Evolutionary conservation across 352 stramenopile species (phyloP), one percentile per base, ranked within the genome.

Genomic region (Thraustochytrium sp.): DNA sequence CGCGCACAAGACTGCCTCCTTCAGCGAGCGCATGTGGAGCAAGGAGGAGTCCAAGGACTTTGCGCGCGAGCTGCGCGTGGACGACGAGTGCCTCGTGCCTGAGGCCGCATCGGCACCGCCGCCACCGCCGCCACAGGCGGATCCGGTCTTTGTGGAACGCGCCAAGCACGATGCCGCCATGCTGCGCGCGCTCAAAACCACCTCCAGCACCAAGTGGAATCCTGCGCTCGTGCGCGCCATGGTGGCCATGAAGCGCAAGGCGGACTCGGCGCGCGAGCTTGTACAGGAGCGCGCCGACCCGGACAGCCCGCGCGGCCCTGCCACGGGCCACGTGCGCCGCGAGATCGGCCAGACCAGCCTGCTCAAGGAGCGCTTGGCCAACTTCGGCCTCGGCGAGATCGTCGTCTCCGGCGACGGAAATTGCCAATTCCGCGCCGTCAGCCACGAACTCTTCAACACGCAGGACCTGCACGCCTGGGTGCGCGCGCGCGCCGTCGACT

Each of bases 391-490:
- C n/a, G 84, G 90, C 80, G 87, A 94, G 31, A 37, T 82, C 13
- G 83, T 89, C 64, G 92, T 98, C 56, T 89, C 94, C 75, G 94
- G 95, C 16, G 96, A 99, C 86, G 96, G 96, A 29, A 99, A 99
- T 88, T 99, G 96, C 85, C 87, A 98, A 18, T 99, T 99, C 86
- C 94, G 96, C 18, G 92, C 95, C 2, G 91, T 98, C 37, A 94
- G 91, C 76, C 91, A 98, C 83, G 95, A 98, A 87, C 88, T 99
- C 11, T 98, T 98, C 85, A 95, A 94, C 2, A 90, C 97, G 82
- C 90, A 96, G 51, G 86, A 87, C 4, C 93, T 96, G 86, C 95
- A 98, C 86, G 87, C 65, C 0, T 82, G 97, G 65, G 91, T 98
- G 38, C 92, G 96, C 36, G 86, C 86, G 11, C 87, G 88, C 31